Evolutionary conservation across 345 rosid genomes (phyloP).

Genomic region (Linum trigynum): DNA sequence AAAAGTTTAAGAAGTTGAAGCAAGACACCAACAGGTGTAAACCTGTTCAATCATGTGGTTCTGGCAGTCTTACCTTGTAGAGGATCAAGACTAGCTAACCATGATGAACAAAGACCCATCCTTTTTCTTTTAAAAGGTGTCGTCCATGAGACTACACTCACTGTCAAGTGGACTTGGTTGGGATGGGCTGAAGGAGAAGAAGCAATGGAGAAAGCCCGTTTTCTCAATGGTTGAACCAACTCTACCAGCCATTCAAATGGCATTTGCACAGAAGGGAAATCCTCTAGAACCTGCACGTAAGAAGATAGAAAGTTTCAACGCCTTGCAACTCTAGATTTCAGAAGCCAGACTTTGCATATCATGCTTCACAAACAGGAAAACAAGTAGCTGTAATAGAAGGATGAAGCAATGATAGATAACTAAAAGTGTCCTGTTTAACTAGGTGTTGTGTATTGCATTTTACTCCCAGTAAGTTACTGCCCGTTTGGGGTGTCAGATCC

Average conservation of each 20-base stretch:
- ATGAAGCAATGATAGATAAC: too few relatives aligned
- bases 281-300: slow-evolving; percentile 58
- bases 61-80: slow-evolving; percentile 34
- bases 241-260: slow-evolving; percentile 95
- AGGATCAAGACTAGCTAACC: slow-evolving; percentile 78
- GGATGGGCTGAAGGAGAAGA: slow-evolving; percentile 80
- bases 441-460: too few relatives aligned
- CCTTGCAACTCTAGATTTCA: slow-evolving; percentile 1
- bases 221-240: slow-evolving; percentile 72
- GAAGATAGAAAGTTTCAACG: neutral
- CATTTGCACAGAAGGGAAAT: slow-evolving; percentile 86
- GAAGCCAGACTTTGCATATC: neutral
- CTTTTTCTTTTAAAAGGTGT: slow-evolving; percentile 78
- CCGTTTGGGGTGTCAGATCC: too few relatives aligned
- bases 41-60: too few relatives aligned
- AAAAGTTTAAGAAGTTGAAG: too few relatives aligned
- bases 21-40: too few relatives aligned
- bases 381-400: neutral
- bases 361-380: neutral
- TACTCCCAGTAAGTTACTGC: too few relatives aligned
- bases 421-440: too few relatives aligned
- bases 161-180: slow-evolving; percentile 75
- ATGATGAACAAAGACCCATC: slow-evolving; percentile 74
- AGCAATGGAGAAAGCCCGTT: slow-evolving; percentile 82
- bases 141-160: slow-evolving; percentile 68